Conservation (phyloP, 805 yeast species). For the Candida loeiensis region DNA sequence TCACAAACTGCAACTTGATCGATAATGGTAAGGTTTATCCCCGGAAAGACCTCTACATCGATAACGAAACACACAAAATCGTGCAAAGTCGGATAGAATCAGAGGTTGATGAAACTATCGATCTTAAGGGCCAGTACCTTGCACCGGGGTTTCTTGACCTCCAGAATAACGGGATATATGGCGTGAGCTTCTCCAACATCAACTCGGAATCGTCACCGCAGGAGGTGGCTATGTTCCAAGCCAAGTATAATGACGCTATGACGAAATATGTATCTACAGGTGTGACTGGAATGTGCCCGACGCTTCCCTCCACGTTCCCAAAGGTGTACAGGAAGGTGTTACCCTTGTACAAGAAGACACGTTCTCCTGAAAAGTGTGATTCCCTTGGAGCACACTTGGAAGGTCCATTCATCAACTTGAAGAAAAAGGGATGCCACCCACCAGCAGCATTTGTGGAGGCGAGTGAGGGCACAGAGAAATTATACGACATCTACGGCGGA, state of each 20-base stretch:
- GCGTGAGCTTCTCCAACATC: constrained; percentile 47
- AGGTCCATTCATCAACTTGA: constrained; percentile 52
- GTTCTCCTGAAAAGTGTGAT: constrained; percentile 35
- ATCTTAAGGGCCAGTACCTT: constrained; percentile 44
- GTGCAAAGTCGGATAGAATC: constrained; percentile 21
- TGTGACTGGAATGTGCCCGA: constrained; percentile 54
- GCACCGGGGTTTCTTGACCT: constrained; percentile 57
- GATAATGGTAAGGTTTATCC: constrained; percentile 36
- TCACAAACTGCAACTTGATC: constrained; percentile 42
- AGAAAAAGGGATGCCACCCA: constrained; percentile 52
- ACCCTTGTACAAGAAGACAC: constrained; percentile 37
- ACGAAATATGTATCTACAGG: constrained; percentile 47
- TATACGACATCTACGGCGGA: constrained; percentile 37
- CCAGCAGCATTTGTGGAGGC: constrained; percentile 42
- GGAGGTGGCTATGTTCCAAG: constrained; percentile 29
- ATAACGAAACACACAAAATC: constrained; percentile 42
- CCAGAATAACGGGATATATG: constrained; percentile 57
- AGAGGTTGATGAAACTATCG: constrained; percentile 27
- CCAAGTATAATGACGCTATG: constrained; percentile 43
- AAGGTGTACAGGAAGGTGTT: constrained; percentile 47
- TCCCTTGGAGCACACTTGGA: constrained; percentile 58
- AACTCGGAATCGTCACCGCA: constrained; percentile 26
- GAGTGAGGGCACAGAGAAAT: constrained; percentile 23
- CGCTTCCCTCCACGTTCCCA: constrained; percentile 50
- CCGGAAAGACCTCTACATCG: constrained; percentile 42